Conservation (phyloP, 2,329 filamentous ascomycete species). For the Fusarium tuaranense region DNA sequence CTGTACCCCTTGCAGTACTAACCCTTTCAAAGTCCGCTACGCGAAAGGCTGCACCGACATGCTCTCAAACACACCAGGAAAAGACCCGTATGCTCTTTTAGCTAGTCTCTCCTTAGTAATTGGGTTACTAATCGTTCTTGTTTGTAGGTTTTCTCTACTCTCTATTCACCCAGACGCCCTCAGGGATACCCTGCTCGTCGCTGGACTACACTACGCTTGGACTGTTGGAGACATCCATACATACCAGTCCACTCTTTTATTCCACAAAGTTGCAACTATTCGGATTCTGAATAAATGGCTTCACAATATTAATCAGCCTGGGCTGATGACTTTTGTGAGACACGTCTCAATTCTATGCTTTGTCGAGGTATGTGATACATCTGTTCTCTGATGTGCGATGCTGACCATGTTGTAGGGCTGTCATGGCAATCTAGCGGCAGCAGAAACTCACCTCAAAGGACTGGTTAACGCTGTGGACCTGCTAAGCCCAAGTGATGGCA, state of each 20-base stretch:
- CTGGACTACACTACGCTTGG: conserved; percentile 40
- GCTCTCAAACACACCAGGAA: conserved; percentile 9
- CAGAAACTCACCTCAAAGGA: conserved; percentile 37
- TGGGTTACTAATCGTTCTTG: background rate
- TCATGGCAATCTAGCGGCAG: conserved; percentile 31
- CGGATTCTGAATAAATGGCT: conserved; percentile 34
- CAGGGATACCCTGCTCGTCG: conserved; percentile 34
- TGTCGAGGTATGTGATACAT: conserved; percentile 18
- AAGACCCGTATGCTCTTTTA: conserved; percentile 7
- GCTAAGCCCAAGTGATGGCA: conserved; percentile 14
- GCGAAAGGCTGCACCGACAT: conserved; percentile 14
- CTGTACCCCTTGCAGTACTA: background rate
- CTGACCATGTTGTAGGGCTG: conserved; percentile 7
- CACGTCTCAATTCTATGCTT: conserved; percentile 37
- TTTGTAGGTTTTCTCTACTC: conserved; percentile 20
- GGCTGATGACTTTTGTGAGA: conserved; percentile 32
- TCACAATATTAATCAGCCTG: conserved; percentile 3
- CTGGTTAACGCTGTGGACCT: conserved; percentile 31
- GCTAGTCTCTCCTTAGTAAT: fast-evolving
- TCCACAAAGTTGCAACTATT: conserved; percentile 37
- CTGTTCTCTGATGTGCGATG: too few relatives aligned
- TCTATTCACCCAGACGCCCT: conserved; percentile 35
- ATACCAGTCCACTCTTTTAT: conserved; percentile 35
- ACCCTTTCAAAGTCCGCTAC: conserved; percentile 24
- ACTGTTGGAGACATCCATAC: conserved; percentile 29